These are phyloP conservation scores for Geotrichum phurueaensis DNA, from an alignment of 1,139 yeast genomes.

Conservation along the genomic window DNA sequence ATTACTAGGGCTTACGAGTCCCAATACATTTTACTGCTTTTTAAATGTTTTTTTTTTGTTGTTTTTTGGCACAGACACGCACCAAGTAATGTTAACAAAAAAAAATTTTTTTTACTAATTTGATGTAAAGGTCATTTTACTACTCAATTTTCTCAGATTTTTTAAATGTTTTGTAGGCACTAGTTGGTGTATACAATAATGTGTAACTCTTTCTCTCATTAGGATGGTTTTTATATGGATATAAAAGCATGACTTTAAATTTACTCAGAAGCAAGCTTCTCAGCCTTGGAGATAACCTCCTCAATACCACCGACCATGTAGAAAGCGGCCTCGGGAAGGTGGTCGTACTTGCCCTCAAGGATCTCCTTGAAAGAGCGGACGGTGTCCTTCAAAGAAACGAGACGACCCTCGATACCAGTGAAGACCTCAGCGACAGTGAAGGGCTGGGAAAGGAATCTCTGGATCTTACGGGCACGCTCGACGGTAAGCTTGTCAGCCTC, in stretches of 20 bases:
- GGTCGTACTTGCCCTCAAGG: constrained; percentile 96
- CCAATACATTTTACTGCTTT: no score
- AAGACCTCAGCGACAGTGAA: constrained; percentile 99
- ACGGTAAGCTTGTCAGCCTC: constrained; percentile 98
- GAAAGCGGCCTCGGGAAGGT: constrained; percentile 98
- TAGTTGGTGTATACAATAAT: neutral
- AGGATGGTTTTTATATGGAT: neutral
- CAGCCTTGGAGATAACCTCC: constrained; percentile 97
- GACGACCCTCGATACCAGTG: constrained; percentile 98
- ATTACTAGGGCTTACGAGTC: no score
- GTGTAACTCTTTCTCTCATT: neutral
- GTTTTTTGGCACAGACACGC: no score
- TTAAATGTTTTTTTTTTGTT: no score
- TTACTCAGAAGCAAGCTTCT: constrained; percentile 89
- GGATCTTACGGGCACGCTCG: constrained; percentile 99
- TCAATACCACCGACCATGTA: constrained; percentile 99
- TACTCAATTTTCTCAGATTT: no score
- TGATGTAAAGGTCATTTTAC: no score
- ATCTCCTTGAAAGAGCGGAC: constrained; percentile 92
- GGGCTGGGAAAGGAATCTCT: constrained; percentile 99
- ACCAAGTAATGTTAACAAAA: no score
- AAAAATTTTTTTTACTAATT: no score
- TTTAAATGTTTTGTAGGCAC: neutral
- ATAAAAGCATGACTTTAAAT: neutral
- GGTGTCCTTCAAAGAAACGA: constrained; percentile 95